Evolutionary conservation across 768 basidiomycete species (phyloP).

Genomic region (Kwoniella sp.): DNA sequence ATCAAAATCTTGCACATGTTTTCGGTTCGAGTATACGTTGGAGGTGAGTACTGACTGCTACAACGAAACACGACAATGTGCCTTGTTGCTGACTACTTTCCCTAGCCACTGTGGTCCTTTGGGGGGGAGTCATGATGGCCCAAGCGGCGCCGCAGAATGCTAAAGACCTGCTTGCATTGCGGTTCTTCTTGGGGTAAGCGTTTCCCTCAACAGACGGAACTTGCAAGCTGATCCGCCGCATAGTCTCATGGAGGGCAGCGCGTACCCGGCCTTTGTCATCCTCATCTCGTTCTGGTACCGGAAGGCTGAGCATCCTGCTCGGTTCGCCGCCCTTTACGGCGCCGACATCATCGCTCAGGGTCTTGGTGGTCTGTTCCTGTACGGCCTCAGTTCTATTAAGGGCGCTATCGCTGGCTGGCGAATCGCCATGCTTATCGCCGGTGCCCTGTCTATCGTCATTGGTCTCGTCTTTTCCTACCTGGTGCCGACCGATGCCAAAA

Average conservation of each 20-base stretch:
- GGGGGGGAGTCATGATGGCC: constrained; percentile 22
- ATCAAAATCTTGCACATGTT: constrained; percentile 21
- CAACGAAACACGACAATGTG: too few species aligned
- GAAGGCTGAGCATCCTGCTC: constrained; percentile 37
- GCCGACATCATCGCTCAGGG: constrained; percentile 34
- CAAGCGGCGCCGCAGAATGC: constrained; percentile 16
- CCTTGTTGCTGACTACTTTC: too few species aligned
- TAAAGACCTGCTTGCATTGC: constrained; percentile 4
- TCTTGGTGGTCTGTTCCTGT: constrained; percentile 28
- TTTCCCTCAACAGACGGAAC: not conserved
- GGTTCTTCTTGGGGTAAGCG: constrained; percentile 17
- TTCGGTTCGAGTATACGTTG: constrained; percentile 15
- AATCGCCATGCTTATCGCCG: constrained; percentile 33
- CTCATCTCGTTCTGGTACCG: constrained; percentile 29
- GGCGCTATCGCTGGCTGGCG: constrained; percentile 29
- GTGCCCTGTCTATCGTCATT: constrained; percentile 28
- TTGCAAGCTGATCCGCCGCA: not conserved
- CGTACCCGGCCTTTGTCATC: constrained; percentile 19
- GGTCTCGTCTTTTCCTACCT: constrained; percentile 29
- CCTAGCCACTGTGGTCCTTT: constrained; percentile 17
- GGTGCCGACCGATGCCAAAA: constrained; percentile 24
- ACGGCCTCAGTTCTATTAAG: constrained; percentile 18
- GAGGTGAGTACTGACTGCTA: constrained; percentile 13
- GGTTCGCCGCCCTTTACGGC: constrained; percentile 33
- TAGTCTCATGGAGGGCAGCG: constrained; percentile 17